Evolutionary conservation across 1,139 yeast genomes (phyloP), one percentile per base, ranked within the genome.

Genomic region (Blastobotrys ciferrii): DNA sequence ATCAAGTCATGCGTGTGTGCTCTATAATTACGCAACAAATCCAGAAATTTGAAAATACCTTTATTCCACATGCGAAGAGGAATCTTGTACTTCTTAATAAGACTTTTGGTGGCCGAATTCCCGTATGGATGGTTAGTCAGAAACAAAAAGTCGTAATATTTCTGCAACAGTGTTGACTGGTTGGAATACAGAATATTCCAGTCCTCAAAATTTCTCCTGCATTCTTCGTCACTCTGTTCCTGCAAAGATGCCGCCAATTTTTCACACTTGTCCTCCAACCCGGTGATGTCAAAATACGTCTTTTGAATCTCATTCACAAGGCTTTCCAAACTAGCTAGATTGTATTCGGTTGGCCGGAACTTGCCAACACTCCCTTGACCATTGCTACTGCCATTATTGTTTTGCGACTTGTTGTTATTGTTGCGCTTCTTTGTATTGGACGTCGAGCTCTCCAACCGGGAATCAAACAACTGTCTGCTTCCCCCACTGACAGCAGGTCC

Each of bases 1-100:
- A 64, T 55, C 32, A 58, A 51, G 12, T 56, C 64, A 13, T 54
- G 55, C 11, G 59, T 52, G 9, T 49, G 49, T 1, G 69, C 67
- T 39, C 56, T 41, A 31, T 51, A 52, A 2, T 49, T 49, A 15
- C 66, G 56, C 38, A 65, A 51, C 32, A 56, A 49, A 45, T 64
- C 69, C 23, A 65, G 51, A 41, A 58, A 59, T 42, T 52, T 55
- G 48, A 62, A 62, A n/a, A 65, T 57, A 23, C 68, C 69, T 36
- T 57, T 54, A 45, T 63, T 64, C 68, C 69, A 64, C 53, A 65
- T 54, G 7, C 67, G 55, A 20, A 61, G 52, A 2, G 67, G 64
- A 32, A 65, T 64, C 42, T 60, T 58, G 50, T 64, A 60, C 45
- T 63, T 62, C 31, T 55, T 54, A 18, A 64, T 61, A 32, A 64